Base-by-base conservation (phyloP, 148 eudicot species). In the Rhododendron simsii region DNA sequence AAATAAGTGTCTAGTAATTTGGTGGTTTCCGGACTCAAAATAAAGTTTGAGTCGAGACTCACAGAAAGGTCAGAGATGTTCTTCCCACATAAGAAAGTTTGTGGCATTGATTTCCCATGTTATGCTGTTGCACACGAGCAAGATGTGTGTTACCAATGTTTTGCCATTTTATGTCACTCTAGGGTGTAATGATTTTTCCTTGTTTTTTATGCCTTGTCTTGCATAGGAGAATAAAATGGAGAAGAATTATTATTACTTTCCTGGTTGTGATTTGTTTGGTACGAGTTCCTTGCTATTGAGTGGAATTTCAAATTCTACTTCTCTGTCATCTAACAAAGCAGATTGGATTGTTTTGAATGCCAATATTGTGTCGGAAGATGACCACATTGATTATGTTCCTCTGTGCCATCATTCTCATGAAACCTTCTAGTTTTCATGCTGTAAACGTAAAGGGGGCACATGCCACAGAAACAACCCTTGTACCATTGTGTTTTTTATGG, bases 321-420 rank as follows among this genome's bases (percentile, higher is more conserved):
- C 1, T 55, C 16, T 16, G 95, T 95, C 98, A 91, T 89, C 93
- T 78, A 85, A 41, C 88, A 93, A 85, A 92, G 95, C 95, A 91
- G 73, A 83, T 90, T 88, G 94, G 93, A 45, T 84, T 78, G 90
- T 78, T 28, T 63, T 63, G 28, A 9, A 35, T 91, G 75, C 91
- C 91, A 84, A 87, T 55, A 69, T 80, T 93, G 97, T 93, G 95
- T 94, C 94, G 88, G 92, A 91, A 88, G 93, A 85, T 93, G 95
- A 91, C 95, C 39, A 94, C 14, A 91, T 15, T 3, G 87, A 85
- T 61, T 2, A 30, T 8, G 5, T 33, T 88, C 84, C 83, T 85
- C 87, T 55, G 12, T 85, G 84, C 26, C 81, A 63, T 78, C 7
- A 51, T 86, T 87, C 51, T 57, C 21, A 16, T 16, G 63, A 21